Conservation (phyloP, 495 filamentous ascomycete species). For the Clohesyomyces aquaticus region DNA sequence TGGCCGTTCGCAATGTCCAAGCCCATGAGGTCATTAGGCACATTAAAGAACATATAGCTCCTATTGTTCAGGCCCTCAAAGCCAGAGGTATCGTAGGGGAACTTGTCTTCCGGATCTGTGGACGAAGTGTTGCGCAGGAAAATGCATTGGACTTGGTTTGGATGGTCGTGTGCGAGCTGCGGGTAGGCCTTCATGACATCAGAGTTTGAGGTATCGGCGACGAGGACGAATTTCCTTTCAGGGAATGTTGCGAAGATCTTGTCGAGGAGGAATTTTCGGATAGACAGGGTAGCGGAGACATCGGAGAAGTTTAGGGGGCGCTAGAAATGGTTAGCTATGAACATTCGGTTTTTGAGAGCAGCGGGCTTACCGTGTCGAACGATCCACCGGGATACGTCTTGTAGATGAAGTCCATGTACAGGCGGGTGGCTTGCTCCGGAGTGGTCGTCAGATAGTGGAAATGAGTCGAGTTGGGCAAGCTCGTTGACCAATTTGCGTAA, state of each 20-base stretch:
- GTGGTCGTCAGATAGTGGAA: conserved; percentile 87
- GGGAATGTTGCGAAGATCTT: conserved; percentile 77
- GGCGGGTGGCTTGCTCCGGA: conserved; percentile 74
- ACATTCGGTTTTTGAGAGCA: not conserved
- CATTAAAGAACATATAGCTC: conserved; percentile 77
- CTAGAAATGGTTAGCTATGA: conserved; percentile 5
- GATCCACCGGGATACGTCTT: conserved; percentile 69
- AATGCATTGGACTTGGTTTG: conserved; percentile 76
- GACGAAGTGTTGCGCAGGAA: conserved; percentile 72
- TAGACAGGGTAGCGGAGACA: conserved; percentile 67
- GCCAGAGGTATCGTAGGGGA: conserved; percentile 75
- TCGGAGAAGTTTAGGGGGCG: conserved; percentile 80
- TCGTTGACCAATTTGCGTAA: conserved; percentile 67
- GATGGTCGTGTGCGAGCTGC: conserved; percentile 63
- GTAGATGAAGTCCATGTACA: conserved; percentile 83
- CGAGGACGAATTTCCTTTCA: conserved; percentile 70
- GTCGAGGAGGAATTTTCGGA: conserved; percentile 68
- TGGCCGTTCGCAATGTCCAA: conserved; percentile 72
- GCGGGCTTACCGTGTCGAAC: conserved; percentile 60
- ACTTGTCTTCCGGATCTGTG: conserved; percentile 64
- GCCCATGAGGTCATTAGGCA: conserved; percentile 67
- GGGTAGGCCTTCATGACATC: conserved; percentile 80
- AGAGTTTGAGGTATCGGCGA: conserved; percentile 77
- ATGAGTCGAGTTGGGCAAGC: conserved; percentile 64
- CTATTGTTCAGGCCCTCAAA: conserved; percentile 65